Percentiles rank a stretch among this genome's conserved stretches.
Evolutionary conservation across 345 rosid genomes (phyloP).

Genomic region (Trapa bicornis): DNA sequence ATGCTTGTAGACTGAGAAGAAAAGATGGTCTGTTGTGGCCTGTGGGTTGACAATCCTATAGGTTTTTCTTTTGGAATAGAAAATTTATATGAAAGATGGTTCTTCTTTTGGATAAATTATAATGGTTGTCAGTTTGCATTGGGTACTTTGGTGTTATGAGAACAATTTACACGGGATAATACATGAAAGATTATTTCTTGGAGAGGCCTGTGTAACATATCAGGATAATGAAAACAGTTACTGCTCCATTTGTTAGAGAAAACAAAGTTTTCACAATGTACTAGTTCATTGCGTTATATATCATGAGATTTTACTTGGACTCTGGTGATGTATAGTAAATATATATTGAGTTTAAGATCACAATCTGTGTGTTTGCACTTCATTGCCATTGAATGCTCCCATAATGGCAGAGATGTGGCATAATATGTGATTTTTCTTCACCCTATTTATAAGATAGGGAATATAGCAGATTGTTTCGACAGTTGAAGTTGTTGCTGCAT

Average conservation of each 20-base stretch:
- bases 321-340: neutral
- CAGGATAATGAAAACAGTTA: neutral
- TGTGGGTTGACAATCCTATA: neutral
- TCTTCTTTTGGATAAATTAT: neutral
- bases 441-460: neutral
- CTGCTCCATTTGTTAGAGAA: neutral
- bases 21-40: neutral
- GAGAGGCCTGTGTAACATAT: neutral
- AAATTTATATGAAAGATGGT: neutral
- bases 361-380: neutral
- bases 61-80: neutral
- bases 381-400: neutral
- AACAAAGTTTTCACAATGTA: neutral
- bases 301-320: neutral
- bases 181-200: neutral
- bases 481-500: neutral
- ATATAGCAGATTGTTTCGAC: neutral
- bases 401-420: neutral
- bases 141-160: neutral
- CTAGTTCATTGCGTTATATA: neutral
- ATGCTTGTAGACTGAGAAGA: neutral
- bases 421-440: neutral
- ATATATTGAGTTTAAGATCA: neutral
- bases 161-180: neutral
- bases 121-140: neutral